Percentiles rank a stretch among this genome's conserved stretches.
These are phyloP conservation scores for Plasmopara muralis DNA, from an alignment of 352 stramenopile genomes.

Conservation along the genomic window DNA sequence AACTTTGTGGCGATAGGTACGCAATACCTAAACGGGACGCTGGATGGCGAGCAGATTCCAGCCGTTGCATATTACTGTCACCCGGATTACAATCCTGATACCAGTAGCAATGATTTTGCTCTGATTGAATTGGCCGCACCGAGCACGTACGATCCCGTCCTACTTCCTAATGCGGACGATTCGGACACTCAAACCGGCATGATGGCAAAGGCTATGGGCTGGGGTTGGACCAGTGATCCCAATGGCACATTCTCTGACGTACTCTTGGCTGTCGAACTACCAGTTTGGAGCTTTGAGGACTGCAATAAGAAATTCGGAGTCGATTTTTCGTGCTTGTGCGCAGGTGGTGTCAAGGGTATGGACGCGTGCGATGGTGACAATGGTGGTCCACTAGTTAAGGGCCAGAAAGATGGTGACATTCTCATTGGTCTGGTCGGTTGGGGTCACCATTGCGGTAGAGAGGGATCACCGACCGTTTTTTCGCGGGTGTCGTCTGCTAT, in stretches of 20 bases:
- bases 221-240: neutral
- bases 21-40: slow-evolving; percentile 16
- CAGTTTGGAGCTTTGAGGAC: neutral
- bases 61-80: too few species aligned
- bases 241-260: neutral
- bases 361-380: slow-evolving; percentile 28
- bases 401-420: neutral
- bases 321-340: slow-evolving; percentile 21
- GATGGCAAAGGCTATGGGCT: neutral
- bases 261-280: neutral
- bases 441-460: neutral
- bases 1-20: slow-evolving; percentile 26
- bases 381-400: slow-evolving; percentile 10
- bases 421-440: neutral
- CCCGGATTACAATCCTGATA: too few species aligned
- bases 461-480: neutral
- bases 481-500: neutral
- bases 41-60: too few species aligned
- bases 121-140: neutral
- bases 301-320: neutral
- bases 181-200: neutral
- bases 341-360: slow-evolving; percentile 16
- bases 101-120: slow-evolving; percentile 7
- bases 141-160: neutral
- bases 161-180: neutral